Evolutionary conservation across 2,329 filamentous ascomycete genomes (phyloP).

Genomic region (Aspergillus novoparasiticus): DNA sequence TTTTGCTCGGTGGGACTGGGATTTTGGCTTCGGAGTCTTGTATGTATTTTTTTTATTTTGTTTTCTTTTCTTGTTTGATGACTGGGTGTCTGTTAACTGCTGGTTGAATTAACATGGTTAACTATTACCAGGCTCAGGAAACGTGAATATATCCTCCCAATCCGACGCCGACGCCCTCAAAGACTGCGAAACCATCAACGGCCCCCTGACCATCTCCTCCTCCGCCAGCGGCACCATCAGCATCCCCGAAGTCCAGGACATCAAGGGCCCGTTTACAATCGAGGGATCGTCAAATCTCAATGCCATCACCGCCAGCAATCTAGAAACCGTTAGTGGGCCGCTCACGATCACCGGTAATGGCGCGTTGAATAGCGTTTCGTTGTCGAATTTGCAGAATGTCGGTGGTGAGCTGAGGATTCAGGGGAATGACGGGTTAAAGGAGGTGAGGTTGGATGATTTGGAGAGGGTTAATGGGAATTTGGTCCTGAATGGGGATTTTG

Average conservation of each 20-base stretch:
- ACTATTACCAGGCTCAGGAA: slow-evolving; percentile 44
- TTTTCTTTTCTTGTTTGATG: fast-evolving
- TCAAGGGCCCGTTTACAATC: slow-evolving; percentile 27
- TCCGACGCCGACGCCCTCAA: slow-evolving; percentile 33
- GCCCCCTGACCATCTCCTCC: slow-evolving; percentile 43
- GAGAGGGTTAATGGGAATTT: slow-evolving; percentile 28
- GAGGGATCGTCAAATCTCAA: slow-evolving; percentile 21
- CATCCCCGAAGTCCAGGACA: slow-evolving; percentile 41
- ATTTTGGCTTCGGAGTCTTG: neutral
- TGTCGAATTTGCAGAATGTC: slow-evolving; percentile 21
- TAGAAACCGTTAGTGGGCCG: slow-evolving; percentile 23
- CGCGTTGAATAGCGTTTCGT: slow-evolving; percentile 21
- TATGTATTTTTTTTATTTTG: neutral
- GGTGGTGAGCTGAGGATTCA: slow-evolving; percentile 23
- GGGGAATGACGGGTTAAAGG: slow-evolving; percentile 24
- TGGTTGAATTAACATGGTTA: neutral
- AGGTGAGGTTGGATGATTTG: slow-evolving; percentile 23
- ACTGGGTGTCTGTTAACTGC: no score
- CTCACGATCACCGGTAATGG: slow-evolving; percentile 24
- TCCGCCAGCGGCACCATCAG: slow-evolving; percentile 40
- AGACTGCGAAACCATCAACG: slow-evolving; percentile 44
- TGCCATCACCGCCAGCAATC: slow-evolving; percentile 18
- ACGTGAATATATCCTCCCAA: slow-evolving; percentile 45
- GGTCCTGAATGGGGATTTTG: slow-evolving; percentile 26
- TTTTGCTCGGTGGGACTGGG: neutral